These are phyloP conservation scores for Zygoascus bituminiphila DNA, from an alignment of 805 yeast species.

Conservation along the genomic window DNA sequence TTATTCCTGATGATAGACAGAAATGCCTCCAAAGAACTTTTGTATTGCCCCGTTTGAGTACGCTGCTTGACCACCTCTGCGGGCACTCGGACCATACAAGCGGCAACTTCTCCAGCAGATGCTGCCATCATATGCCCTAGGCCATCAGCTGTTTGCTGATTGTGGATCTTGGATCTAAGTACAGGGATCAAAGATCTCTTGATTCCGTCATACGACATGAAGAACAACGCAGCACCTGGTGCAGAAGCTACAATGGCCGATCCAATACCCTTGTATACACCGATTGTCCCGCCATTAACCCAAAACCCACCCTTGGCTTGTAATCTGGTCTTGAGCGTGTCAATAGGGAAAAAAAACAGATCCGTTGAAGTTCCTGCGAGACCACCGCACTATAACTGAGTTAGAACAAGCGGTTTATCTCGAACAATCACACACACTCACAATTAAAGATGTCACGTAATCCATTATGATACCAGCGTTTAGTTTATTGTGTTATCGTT, in stretches of 20 bases:
- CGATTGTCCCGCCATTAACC: slow-evolving; percentile 84
- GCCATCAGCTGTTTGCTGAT: slow-evolving; percentile 32
- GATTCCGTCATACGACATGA: slow-evolving; percentile 74
- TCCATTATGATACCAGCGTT: too few relatives aligned
- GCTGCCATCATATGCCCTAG: slow-evolving; percentile 80
- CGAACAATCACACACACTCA: neutral
- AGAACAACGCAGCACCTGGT: slow-evolving; percentile 71
- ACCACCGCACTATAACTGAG: slow-evolving; percentile 48
- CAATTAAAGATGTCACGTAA: slow-evolving; percentile 3
- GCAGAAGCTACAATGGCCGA: slow-evolving; percentile 93
- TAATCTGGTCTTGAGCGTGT: slow-evolving; percentile 85
- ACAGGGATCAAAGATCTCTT: slow-evolving; percentile 41
- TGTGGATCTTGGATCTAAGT: slow-evolving; percentile 12
- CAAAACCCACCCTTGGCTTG: slow-evolving; percentile 96
- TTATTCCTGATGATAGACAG: slow-evolving; percentile 50
- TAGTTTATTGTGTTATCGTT: too few relatives aligned
- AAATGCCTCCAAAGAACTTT: slow-evolving; percentile 60
- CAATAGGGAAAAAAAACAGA: slow-evolving; percentile 90
- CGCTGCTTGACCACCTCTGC: slow-evolving; percentile 95
- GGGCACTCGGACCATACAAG: slow-evolving; percentile 92
- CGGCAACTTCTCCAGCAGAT: slow-evolving; percentile 83
- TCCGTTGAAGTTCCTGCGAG: slow-evolving; percentile 97
- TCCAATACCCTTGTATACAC: slow-evolving; percentile 87
- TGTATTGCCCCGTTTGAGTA: slow-evolving; percentile 64
- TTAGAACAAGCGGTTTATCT: neutral